Conservation (phyloP, 768 basidiomycete genomes). For the Pisolithus sp. region DNA sequence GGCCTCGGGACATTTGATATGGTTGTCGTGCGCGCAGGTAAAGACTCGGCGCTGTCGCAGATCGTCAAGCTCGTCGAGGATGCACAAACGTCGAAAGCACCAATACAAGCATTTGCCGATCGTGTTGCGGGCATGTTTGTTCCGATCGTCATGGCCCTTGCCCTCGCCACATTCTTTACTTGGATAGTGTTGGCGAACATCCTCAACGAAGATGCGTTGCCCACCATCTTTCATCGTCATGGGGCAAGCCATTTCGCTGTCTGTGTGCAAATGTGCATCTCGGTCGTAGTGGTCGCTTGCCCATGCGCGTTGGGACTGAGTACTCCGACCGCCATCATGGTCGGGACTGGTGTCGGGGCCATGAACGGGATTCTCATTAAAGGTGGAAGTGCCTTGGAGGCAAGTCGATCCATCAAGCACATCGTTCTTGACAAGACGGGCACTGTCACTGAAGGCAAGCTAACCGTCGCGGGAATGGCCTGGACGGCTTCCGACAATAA, state of each 20-base stretch:
- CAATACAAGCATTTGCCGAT: constrained; percentile 96
- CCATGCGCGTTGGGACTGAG: constrained; percentile 95
- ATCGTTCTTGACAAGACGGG: constrained; percentile 97
- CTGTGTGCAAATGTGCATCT: constrained; percentile 95
- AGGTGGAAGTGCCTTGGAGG: constrained; percentile 90
- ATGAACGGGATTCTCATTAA: constrained; percentile 98
- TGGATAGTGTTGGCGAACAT: constrained; percentile 77
- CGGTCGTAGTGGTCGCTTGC: constrained; percentile 96
- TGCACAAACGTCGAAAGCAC: constrained; percentile 96
- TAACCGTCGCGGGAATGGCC: constrained; percentile 66
- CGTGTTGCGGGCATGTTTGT: constrained; percentile 93
- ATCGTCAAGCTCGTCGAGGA: constrained; percentile 97
- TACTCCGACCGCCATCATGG: constrained; percentile 99
- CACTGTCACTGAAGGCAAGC: constrained; percentile 92
- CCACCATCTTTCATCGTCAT: constrained; percentile 76
- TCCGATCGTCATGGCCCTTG: constrained; percentile 80
- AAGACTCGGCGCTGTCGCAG: constrained; percentile 93
- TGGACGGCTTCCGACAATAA: constrained; percentile 55
- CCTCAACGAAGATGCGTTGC: constrained; percentile 53
- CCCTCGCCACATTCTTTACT: constrained; percentile 68
- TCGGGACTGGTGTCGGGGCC: constrained; percentile 95
- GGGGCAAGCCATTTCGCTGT: constrained; percentile 84
- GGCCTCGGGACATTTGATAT: constrained; percentile 97
- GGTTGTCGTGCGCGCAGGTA: constrained; percentile 90
- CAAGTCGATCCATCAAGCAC: constrained; percentile 72